A percentile compares a stretch with the other conserved stretches of the same genome.
Conservation (phyloP, 257 asterid genomes). For the Solanum pinnatisectum region DNA sequence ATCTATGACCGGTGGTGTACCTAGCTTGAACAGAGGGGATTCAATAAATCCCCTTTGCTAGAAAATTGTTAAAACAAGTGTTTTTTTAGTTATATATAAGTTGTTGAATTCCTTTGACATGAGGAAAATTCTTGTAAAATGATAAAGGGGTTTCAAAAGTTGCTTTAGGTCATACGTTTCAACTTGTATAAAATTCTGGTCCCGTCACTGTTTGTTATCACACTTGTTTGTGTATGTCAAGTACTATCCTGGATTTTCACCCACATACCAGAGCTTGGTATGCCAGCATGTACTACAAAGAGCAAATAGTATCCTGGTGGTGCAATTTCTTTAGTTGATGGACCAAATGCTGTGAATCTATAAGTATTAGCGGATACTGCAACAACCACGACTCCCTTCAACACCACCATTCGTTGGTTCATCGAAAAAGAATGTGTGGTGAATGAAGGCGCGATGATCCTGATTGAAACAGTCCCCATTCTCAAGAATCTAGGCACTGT, state of each 20-base stretch:
- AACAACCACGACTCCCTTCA: constrained; percentile 15
- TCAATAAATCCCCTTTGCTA: background rate
- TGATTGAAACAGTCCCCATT: constrained; percentile 19
- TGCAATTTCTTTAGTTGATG: constrained; percentile 43
- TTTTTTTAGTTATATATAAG: background rate
- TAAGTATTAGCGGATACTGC: background rate
- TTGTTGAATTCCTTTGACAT: background rate
- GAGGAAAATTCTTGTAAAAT: background rate
- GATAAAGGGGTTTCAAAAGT: background rate
- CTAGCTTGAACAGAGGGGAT: background rate
- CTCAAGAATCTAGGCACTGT: constrained; percentile 5
- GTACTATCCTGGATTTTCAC: constrained; percentile 17
- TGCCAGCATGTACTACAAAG: constrained; percentile 42
- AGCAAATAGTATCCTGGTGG: constrained; percentile 62
- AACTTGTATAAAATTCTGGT: background rate
- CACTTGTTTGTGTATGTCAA: background rate
- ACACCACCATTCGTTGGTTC: constrained; percentile 68
- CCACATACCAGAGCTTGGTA: constrained; percentile 61
- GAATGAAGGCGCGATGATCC: constrained; percentile 48
- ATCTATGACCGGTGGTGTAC: background rate
- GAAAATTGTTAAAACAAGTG: background rate
- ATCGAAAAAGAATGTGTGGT: constrained; percentile 56
- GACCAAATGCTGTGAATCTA: constrained; percentile 20
- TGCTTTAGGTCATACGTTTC: background rate
- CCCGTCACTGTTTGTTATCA: background rate